A percentile compares a stretch with the other conserved stretches of the same genome.
phyloP scores from a whole-genome alignment of 176 grass and related monocot genomes.

The bread wheat (Triticum aestivum) region DNA sequence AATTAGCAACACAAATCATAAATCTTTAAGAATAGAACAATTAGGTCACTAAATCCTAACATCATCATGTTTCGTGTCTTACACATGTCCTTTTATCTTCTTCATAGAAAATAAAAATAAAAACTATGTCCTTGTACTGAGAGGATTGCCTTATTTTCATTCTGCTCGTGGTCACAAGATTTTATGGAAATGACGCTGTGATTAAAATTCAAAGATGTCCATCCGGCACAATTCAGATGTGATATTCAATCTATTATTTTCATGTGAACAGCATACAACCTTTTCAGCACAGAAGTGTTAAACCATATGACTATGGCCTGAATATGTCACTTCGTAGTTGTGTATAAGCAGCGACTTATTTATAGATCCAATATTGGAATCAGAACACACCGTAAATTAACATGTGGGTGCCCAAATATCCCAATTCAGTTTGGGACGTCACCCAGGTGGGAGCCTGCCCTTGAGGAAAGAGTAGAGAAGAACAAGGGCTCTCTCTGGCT shows the following conservation, averaged over 20 bases:
- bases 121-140: no score
- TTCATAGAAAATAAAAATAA: no score
- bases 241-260: not conserved
- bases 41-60: no score
- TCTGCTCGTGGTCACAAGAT: not conserved
- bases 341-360: not conserved
- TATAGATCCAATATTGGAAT: not conserved
- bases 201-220: not conserved
- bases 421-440: conserved; percentile 13
- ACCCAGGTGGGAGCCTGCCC: conserved; percentile 31
- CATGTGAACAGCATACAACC: not conserved
- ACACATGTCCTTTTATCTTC: no score
- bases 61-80: no score
- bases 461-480: conserved; percentile 37
- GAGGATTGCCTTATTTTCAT: no score
- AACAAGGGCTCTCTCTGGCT: conserved; percentile 45
- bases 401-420: not conserved
- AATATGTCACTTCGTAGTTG: not conserved
- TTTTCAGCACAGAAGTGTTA: not conserved
- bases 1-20: not conserved
- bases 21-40: not conserved
- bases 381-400: not conserved
- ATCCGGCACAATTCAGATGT: not conserved
- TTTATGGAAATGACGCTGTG: no score
- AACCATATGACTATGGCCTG: not conserved